Percentiles rank a stretch among this genome's conserved stretches.
Evolutionary conservation across 768 basidiomycete genomes (phyloP).

Genomic region (Rhodotorula babjevae): DNA sequence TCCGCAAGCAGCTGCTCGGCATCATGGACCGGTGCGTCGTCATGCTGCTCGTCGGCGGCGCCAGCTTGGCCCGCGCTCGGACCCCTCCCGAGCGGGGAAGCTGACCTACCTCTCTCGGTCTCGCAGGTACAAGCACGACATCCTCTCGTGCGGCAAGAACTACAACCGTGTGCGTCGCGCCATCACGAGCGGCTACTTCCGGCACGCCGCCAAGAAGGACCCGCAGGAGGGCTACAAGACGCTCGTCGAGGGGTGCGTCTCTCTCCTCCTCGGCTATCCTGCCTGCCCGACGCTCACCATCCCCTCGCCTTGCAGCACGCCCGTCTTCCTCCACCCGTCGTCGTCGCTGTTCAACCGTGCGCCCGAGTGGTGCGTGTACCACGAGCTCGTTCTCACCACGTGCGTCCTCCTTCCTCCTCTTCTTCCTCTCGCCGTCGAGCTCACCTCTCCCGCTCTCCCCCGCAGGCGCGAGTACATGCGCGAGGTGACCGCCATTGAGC

Average conservation of each 20-base stretch:
- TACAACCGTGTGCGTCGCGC: conserved; percentile 89
- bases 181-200: conserved; percentile 96
- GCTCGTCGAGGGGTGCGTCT: conserved; percentile 68
- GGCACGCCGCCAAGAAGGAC: conserved; percentile 97
- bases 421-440: too few species aligned
- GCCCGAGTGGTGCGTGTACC: conserved; percentile 80
- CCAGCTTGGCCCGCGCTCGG: conserved; percentile 60
- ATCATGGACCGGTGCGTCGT: conserved; percentile 87
- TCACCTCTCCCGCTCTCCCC: too few species aligned
- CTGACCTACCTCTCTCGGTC: too few species aligned
- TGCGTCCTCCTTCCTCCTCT: too few species aligned
- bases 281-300: not conserved
- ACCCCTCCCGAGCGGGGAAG: too few species aligned
- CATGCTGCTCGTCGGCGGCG: not conserved
- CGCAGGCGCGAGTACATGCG: conserved; percentile 43
- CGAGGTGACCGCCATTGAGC: conserved; percentile 56
- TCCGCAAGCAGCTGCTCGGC: conserved; percentile 86
- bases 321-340: conserved; percentile 89
- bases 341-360: conserved; percentile 92
- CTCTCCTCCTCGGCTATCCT: not conserved
- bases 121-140: conserved; percentile 88
- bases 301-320: not conserved
- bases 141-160: conserved; percentile 80
- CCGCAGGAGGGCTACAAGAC: conserved; percentile 95
- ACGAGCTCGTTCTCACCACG: conserved; percentile 87